Conservation (phyloP, 768 basidiomycete genomes). For the Cyclocybe aegerita region DNA sequence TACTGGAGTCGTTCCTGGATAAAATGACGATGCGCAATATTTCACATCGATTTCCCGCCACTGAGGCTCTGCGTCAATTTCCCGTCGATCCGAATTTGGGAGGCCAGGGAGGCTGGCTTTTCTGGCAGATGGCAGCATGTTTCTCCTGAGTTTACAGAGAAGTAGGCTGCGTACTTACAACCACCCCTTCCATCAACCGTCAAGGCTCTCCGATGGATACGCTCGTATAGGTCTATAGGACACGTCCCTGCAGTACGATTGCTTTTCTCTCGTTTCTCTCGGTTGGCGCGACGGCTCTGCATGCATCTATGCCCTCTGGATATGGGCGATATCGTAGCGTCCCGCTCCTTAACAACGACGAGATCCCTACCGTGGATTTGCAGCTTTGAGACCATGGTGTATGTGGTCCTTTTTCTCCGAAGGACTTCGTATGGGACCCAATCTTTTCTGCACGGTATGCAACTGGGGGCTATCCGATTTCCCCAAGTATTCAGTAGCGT, state of each 20-base stretch:
- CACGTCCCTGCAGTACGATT: too few species aligned
- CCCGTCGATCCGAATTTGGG: not conserved
- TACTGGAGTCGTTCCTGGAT: conserved; percentile 27
- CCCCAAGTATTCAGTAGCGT: too few species aligned
- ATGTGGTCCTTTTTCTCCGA: not conserved
- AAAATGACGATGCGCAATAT: conserved; percentile 24
- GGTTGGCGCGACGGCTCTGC: too few species aligned
- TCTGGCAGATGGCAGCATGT: conserved; percentile 18
- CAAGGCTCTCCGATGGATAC: not conserved
- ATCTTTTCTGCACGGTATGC: too few species aligned
- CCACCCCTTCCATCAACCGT: conserved; percentile 9
- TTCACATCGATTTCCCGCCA: conserved; percentile 21
- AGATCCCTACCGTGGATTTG: too few species aligned
- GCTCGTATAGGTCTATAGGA: too few species aligned
- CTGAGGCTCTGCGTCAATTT: conserved; percentile 16
- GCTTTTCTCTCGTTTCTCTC: too few species aligned
- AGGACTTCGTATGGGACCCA: too few species aligned
- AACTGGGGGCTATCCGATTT: too few species aligned
- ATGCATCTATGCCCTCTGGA: too few species aligned
- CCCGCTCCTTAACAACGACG: too few species aligned
- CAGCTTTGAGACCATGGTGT: not conserved
- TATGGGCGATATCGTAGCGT: too few species aligned
- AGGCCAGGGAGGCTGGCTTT: not conserved
- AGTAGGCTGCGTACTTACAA: conserved; percentile 16
- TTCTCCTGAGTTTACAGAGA: conserved; percentile 8